A percentile compares a stretch with the other conserved stretches of the same genome.
phyloP scores from a whole-genome alignment of 2,329 filamentous ascomycete genomes.

The Penicillium oxalicum region DNA sequence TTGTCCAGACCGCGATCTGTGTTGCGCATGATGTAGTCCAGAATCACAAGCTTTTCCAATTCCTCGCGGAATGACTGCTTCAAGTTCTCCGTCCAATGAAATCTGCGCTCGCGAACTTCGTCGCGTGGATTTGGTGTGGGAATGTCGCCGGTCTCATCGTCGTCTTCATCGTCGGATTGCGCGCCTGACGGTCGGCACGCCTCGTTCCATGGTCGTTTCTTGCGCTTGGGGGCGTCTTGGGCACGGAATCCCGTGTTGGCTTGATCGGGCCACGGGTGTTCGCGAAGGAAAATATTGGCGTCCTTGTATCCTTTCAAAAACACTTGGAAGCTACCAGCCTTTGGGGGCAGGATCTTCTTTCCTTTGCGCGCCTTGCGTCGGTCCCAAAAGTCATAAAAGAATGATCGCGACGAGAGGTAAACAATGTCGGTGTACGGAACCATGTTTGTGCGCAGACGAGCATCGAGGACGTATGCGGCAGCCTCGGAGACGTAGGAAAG shows the following conservation, averaged over 20 bases:
- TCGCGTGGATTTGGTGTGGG: slow-evolving; percentile 41
- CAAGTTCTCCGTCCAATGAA: slow-evolving; percentile 79
- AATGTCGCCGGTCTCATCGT: slow-evolving; percentile 41
- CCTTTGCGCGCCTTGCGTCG: slow-evolving; percentile 80
- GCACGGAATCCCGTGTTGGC: slow-evolving; percentile 63
- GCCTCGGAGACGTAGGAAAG: slow-evolving; percentile 97
- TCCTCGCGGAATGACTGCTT: slow-evolving; percentile 93
- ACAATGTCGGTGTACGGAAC: slow-evolving; percentile 97
- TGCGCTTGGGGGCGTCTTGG: slow-evolving; percentile 60
- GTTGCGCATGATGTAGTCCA: slow-evolving; percentile 99
- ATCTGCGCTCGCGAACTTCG: slow-evolving; percentile 47
- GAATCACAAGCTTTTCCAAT: slow-evolving; percentile 90
- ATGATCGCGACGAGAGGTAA: slow-evolving; percentile 88
- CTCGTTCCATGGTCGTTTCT: slow-evolving; percentile 70
- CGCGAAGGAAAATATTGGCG: slow-evolving; percentile 87
- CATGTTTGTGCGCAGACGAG: slow-evolving; percentile 79
- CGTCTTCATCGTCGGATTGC: slow-evolving; percentile 57
- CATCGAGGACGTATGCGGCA: slow-evolving; percentile 90
- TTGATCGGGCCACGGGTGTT: slow-evolving; percentile 96
- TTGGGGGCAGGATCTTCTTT: slow-evolving; percentile 78
- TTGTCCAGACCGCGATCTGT: slow-evolving; percentile 95
- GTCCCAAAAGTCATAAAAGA: slow-evolving; percentile 98
- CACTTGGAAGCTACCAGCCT: slow-evolving; percentile 93
- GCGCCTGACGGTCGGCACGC: slow-evolving; percentile 66
- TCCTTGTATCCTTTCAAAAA: slow-evolving; percentile 97